Base-by-base conservation (phyloP, 345 rosid genomes). In the Arabis alpina region DNA sequence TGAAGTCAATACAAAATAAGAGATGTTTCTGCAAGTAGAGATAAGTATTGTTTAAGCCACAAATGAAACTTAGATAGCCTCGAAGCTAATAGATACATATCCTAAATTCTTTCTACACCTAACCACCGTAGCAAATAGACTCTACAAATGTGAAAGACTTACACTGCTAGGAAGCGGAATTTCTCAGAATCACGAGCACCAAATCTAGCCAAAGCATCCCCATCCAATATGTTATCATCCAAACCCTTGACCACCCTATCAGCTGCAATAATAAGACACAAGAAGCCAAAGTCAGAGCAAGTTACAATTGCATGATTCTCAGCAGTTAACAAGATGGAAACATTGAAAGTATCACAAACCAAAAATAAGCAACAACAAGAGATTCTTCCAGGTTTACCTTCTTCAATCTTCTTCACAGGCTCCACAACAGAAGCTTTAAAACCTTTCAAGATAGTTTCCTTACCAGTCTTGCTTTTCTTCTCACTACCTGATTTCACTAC, bases 121-220 rank as follows among this genome's bases (percentile, higher is more conserved):
- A 56, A 36, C 61, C 8, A 56, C 53, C 47, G 10, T 37, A 61
- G 43, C 24, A 40, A 54, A 19, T 24, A 32, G 19, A 56, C 23
- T 72, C 28, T 68, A 67, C 0, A 54, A 19, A 37, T 50, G 47
- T 66, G 59, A 69, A 80, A 72, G 74, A 78, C 92, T 88, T 86
- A 94, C 99, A 2, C 64, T 81, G 90, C 88, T 74, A 91, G 87
- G 81, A 94, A 91, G 67, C 19, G 60, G 1, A 91, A 73, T 80
- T 89, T 94, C 76, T 89, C 90, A 30, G 86, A 80, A 60, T 89
- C 96, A 64, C 99, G 93, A 40, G 64, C 59, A 52, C 81, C 69
- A 76, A 88, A 94, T 76, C 92, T 84, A 76, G 87, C 93, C 12
- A 83, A 63, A 36, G 82, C 77, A 72, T 87, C 96, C 14, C 67